Evolutionary conservation across 306 rosid species (phyloP).

Genomic region (Rosa persica): DNA sequence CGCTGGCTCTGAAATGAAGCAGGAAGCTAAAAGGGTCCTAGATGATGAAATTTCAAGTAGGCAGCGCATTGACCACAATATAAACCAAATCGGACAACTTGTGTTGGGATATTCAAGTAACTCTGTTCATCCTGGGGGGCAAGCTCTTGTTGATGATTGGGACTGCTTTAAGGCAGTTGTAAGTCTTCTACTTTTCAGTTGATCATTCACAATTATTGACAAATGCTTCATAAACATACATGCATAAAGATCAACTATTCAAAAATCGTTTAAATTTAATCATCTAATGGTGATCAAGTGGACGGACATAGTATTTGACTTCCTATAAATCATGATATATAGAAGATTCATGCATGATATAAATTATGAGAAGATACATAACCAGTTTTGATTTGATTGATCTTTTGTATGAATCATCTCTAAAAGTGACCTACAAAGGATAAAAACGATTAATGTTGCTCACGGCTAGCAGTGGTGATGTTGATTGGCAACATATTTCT

Average conservation of each 20-base stretch:
- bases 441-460: no score
- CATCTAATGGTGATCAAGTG: neutral
- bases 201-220: no score
- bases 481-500: no score
- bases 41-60: slow-evolving; percentile 33
- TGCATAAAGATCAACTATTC: neutral
- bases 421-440: no score
- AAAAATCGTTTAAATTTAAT: neutral
- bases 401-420: no score
- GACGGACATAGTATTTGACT: no score
- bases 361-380: neutral
- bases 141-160: slow-evolving; percentile 65
- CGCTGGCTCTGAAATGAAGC: slow-evolving; percentile 29
- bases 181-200: no score
- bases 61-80: slow-evolving; percentile 32
- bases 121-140: slow-evolving; percentile 37
- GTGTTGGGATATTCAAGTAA: slow-evolving; percentile 40
- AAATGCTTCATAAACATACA: neutral
- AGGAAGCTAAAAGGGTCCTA: slow-evolving; percentile 38
- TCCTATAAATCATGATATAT: no score
- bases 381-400: neutral
- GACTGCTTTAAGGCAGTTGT: slow-evolving; percentile 19
- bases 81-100: slow-evolving; percentile 31
- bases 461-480: no score
- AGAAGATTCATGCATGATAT: no score